Percentiles rank a stretch among this genome's conserved stretches.
Evolutionary conservation across 2,329 filamentous ascomycete genomes (phyloP).

Genomic region (Paecilomyces sp.): DNA sequence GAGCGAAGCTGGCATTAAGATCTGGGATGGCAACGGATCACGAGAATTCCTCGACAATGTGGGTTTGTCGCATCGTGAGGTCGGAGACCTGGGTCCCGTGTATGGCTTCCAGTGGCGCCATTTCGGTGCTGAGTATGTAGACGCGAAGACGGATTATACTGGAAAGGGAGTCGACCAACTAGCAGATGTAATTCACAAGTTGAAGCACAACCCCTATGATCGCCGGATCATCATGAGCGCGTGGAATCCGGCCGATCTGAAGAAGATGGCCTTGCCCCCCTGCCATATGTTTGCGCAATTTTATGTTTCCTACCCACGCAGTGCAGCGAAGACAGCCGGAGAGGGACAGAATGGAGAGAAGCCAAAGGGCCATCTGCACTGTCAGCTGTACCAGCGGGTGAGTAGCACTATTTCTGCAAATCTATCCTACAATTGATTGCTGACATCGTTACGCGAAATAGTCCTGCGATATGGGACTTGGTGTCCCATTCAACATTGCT

Average conservation of each 20-base stretch:
- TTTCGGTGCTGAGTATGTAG: conserved; percentile 85
- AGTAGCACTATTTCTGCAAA: background rate
- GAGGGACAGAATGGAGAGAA: conserved; percentile 26
- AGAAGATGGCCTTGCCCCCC: conserved; percentile 84
- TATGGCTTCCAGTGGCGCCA: conserved; percentile 99
- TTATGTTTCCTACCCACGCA: conserved; percentile 70
- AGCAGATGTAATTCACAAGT: conserved; percentile 78
- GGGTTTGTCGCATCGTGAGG: conserved; percentile 71
- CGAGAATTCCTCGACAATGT: conserved; percentile 83
- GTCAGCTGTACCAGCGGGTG: conserved; percentile 79
- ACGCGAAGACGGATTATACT: conserved; percentile 71
- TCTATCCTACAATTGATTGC: background rate
- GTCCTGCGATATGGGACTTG: conserved; percentile 93
- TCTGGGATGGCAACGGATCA: conserved; percentile 96
- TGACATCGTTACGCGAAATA: background rate
- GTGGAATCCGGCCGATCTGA: conserved; percentile 85
- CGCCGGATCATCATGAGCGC: conserved; percentile 82
- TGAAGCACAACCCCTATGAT: conserved; percentile 78
- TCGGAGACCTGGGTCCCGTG: conserved; percentile 86
- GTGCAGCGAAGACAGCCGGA: conserved; percentile 14
- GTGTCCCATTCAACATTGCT: conserved; percentile 96
- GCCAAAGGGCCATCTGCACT: conserved; percentile 66
- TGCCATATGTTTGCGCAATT: conserved; percentile 99
- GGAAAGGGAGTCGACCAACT: conserved; percentile 91
- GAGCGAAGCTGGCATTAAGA: conserved; percentile 75